Base-by-base conservation (phyloP, 306 rosid species). In the Vigna nakashimae region DNA sequence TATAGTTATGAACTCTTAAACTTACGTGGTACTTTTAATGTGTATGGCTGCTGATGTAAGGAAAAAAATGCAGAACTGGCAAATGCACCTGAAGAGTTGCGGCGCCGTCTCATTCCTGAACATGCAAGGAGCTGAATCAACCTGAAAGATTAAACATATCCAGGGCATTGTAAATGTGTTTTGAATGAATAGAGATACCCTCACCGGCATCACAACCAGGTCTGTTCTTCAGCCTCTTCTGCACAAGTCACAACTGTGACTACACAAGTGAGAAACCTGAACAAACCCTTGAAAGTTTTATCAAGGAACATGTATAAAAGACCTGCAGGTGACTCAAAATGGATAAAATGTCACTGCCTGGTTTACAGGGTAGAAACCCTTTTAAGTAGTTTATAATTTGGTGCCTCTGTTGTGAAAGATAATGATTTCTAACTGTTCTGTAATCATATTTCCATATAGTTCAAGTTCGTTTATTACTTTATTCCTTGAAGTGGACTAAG, bases 101-200 rank as follows among this genome's bases (percentile, higher is more conserved):
- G 91, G 17, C 85, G 81, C 6, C 97, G 97, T 12, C 94, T 96
- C 79, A 92, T 96, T 79, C 98, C 98, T 0, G 96, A 88, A 83
- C 98, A 96, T 69, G 90, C 83, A 22, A 86, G 84, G 79, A 79
- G 60, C 78, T 85, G 73, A 90, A 46, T 65, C 6, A 9, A 45
- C 50, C 13, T 45, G 15, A 12, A 45, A 45, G 50, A 45, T 45
- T 45, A 45, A 45, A 12, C 50, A 45, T 45, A 14, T 45, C 50
- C 3, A 11, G 50, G 49, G 62, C 60, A 73, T 68, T 84, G 82
- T 79, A 83, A 66, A 83, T 83, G 77, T 60, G 69, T 52, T 85
- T 87, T 88, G 87, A 73, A 81, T 87, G 82, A 67, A 69, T 75
- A 81, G 89, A 85, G 50, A 12, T 82, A 68, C 69, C 72, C 76